Evolutionary conservation across 768 basidiomycete species (phyloP).

Genomic region (Hortiboletus flavorubellus): DNA sequence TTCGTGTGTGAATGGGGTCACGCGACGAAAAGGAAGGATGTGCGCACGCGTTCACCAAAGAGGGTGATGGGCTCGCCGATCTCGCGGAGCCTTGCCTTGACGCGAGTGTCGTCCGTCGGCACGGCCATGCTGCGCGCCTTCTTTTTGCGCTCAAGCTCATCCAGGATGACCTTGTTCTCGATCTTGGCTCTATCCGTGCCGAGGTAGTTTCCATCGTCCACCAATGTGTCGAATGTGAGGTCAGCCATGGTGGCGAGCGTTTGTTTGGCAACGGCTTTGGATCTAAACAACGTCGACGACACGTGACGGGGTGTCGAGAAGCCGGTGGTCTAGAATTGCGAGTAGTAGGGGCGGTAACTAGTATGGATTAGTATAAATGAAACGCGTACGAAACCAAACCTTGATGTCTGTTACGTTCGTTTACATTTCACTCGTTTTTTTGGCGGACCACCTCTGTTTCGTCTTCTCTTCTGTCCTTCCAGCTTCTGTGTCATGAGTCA

Average conservation of each 20-base stretch:
- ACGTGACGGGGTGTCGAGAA: not conserved
- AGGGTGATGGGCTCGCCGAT: slow-evolving; percentile 96
- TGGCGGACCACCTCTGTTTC: slow-evolving; percentile 5
- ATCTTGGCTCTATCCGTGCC: slow-evolving; percentile 71
- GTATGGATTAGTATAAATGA: not conserved
- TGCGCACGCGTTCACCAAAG: slow-evolving; percentile 94
- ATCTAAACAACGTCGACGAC: slow-evolving; percentile 29
- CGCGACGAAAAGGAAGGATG: not conserved
- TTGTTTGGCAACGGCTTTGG: slow-evolving; percentile 35
- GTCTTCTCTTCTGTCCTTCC: slow-evolving; percentile 3
- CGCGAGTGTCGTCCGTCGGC: slow-evolving; percentile 94
- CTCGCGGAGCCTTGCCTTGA: slow-evolving; percentile 84
- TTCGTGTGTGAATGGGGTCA: slow-evolving; percentile 15
- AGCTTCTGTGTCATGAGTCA: slow-evolving; percentile 26
- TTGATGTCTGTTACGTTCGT: slow-evolving; percentile 25
- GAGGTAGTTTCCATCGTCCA: slow-evolving; percentile 74
- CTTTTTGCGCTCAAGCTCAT: slow-evolving; percentile 98
- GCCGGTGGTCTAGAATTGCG: no score
- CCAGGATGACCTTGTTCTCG: slow-evolving; percentile 85
- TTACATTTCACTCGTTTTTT: slow-evolving; percentile 13
- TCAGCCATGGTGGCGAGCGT: slow-evolving; percentile 57
- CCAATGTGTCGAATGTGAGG: slow-evolving; percentile 69
- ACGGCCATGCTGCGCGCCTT: slow-evolving; percentile 90
- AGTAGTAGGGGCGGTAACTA: no score
- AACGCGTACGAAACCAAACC: slow-evolving; percentile 3